Percentiles rank a stretch among this genome's conserved stretches.
These are phyloP conservation scores for Lactarius tabidus DNA, from an alignment of 768 basidiomycete genomes.

Conservation along the genomic window DNA sequence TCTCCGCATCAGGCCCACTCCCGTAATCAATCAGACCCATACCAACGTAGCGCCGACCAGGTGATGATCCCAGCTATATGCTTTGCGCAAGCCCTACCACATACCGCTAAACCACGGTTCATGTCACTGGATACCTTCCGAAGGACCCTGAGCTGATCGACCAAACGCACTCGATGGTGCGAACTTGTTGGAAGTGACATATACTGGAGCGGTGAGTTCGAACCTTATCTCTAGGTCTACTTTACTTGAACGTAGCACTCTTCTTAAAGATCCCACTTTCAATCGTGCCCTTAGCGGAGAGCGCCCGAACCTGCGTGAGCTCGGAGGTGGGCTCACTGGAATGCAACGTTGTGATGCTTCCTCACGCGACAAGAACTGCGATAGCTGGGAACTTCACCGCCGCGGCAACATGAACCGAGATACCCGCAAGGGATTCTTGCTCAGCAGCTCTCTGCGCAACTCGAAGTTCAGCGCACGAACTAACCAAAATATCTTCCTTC, in stretches of 20 bases:
- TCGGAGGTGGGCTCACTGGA: not conserved
- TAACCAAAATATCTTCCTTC: conserved; percentile 24
- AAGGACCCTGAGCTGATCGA: conserved; percentile 23
- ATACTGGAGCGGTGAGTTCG: conserved; percentile 18
- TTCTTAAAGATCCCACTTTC: conserved; percentile 21
- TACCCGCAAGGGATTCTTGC: not conserved
- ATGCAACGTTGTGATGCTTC: conserved; percentile 19
- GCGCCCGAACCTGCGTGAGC: conserved; percentile 21
- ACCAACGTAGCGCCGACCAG: conserved; percentile 17
- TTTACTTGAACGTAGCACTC: conserved; percentile 19
- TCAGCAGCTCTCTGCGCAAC: conserved; percentile 18
- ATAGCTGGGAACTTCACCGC: conserved; percentile 18
- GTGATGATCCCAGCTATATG: conserved; percentile 14
- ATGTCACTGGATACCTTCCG: conserved; percentile 16
- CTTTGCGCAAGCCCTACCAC: conserved; percentile 20
- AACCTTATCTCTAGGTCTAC: conserved; percentile 19
- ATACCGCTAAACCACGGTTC: conserved; percentile 18
- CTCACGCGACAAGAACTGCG: conserved; percentile 16
- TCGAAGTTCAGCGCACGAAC: conserved; percentile 15
- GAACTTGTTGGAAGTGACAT: conserved; percentile 21
- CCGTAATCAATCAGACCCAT: conserved; percentile 14
- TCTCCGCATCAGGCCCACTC: conserved; percentile 11
- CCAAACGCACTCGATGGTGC: conserved; percentile 13
- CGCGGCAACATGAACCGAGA: conserved; percentile 25
- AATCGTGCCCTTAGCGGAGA: conserved; percentile 19